Evolutionary conservation across 192 early-diverging fungal species (phyloP), one percentile per base, ranked within the genome.

Genomic region (Dissophora globulifera): DNA sequence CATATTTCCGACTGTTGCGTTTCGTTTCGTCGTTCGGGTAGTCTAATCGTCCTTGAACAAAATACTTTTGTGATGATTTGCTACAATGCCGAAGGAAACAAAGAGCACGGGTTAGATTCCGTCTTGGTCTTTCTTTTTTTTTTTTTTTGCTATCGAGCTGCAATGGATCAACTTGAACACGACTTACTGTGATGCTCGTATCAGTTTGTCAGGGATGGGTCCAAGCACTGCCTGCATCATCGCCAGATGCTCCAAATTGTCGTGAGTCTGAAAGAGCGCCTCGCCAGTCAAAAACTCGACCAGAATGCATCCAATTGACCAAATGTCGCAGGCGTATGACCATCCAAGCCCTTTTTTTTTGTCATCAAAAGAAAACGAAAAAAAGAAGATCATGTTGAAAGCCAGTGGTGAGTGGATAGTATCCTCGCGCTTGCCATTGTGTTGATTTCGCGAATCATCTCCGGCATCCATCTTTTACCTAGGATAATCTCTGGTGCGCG

Each of bases 251-350:
- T 99, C 97, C 58, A 95, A 78, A 83, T 97, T 93, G 74, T 99
- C 96, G 60, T 98, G 97, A 16, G 97, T 98, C 81, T 98, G 96
- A 79, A 99, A 99, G 49, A 99, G 78, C 4, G 97, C 96, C 71
- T 95, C 92, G 35, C 97, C 97, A 0, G 95, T 99, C 45, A 91
- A 89, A 48, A 99, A 88, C 82, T 99, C 97, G 15, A 98, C 88
- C 22, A 99, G 87, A 48, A 99, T 96, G 84, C 97, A 99, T 9
- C 97, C 97, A 54, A 97, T 79, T 10, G 95, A 96, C 97, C 97
- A 99, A 85, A 98, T 91, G 78, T 99, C 97, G 81, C 95, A 97
- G 13, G 95, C 91, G 82, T 90, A 99, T 19, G 93, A 95, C 97
- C 97, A 99, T 13, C 95, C 94, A 35, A 94, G 67, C 23, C 82